Base-by-base conservation (phyloP, 495 filamentous ascomycete genomes). In the Penicillium chermesinum region DNA sequence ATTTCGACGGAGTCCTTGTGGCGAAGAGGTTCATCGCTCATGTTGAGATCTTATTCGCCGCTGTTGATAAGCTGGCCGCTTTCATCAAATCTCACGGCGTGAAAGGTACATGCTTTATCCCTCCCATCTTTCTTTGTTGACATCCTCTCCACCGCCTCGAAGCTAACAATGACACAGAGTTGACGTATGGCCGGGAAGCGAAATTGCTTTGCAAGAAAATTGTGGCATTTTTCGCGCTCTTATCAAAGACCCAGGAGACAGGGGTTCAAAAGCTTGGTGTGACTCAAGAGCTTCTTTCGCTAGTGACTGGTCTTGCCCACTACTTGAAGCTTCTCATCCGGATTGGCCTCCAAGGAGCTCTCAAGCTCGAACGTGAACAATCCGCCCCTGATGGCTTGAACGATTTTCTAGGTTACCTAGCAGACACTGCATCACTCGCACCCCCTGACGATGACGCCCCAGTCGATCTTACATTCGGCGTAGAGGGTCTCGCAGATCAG, bases 121-220 rank as follows among this genome's bases (percentile, higher is more conserved):
- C 13, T 37, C 25, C 25, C 25, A 30, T n/a, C n/a, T n/a, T n/a
- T n/a, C n/a, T n/a, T n/a, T n/a, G n/a, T n/a, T n/a, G n/a, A n/a
- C n/a, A n/a, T n/a, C n/a, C n/a, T n/a, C n/a, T n/a, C n/a, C n/a
- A n/a, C n/a, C n/a, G n/a, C n/a, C n/a, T n/a, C n/a, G 25, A 30
- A 10, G 10, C 25, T 30, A 30, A 30, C 25, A 10, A 10, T 30
- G 25, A 30, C 10, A 10, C 25, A 30, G 91, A 87, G 48, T 74
- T 97, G 34, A 85, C 89, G 19, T 97, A 96, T 63, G 86, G 87
- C 15, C 83, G 94, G 47, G 94, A 99, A 71, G 86, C 94, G 16
- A 99, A 97, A 68, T 76, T 99, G 22, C 82, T 99, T 10, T 99
- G 94, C 75, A 99, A 99, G 67, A 99, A 99, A 68, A 95, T 99